phyloP scores from a whole-genome alignment of 768 basidiomycete genomes.

The Rhizopogon sp. region DNA sequence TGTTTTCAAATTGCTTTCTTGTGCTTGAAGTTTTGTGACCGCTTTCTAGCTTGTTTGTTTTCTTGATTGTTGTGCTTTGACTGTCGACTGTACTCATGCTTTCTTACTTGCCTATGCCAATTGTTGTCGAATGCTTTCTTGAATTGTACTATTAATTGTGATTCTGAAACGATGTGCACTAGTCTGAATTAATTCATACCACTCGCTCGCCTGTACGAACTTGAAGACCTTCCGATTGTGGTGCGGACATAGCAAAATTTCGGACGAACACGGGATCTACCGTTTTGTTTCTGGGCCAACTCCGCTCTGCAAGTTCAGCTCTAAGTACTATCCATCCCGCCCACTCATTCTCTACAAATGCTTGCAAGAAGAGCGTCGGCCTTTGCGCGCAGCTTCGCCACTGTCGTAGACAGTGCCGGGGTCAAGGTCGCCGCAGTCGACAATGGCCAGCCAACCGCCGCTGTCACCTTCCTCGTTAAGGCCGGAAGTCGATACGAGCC shows the following conservation, averaged over 20 bases:
- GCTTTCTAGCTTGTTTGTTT: not conserved
- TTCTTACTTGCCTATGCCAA: not conserved
- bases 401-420: conserved; percentile 73
- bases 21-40: not conserved
- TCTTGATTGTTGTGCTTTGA: not conserved
- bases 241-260: conserved; percentile 5
- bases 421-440: conserved; percentile 86
- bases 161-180: not conserved
- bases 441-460: conserved; percentile 75
- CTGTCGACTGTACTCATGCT: not conserved
- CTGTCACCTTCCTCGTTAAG: conserved; percentile 88
- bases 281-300: conserved; percentile 13
- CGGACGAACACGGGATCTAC: conserved; percentile 25
- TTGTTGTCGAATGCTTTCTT: not conserved
- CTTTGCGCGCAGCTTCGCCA: conserved; percentile 71
- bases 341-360: conserved; percentile 40
- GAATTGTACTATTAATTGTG: not conserved
- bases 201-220: not conserved
- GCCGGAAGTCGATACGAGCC: conserved; percentile 88
- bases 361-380: conserved; percentile 58
- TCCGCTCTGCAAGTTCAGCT: conserved; percentile 13
- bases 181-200: not conserved
- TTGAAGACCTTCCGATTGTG: not conserved
- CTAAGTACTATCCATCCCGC: conserved; percentile 8
- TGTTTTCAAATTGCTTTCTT: not conserved